phyloP scores from a whole-genome alignment of 306 rosid species.

The Cucurbita argyrosperma region DNA sequence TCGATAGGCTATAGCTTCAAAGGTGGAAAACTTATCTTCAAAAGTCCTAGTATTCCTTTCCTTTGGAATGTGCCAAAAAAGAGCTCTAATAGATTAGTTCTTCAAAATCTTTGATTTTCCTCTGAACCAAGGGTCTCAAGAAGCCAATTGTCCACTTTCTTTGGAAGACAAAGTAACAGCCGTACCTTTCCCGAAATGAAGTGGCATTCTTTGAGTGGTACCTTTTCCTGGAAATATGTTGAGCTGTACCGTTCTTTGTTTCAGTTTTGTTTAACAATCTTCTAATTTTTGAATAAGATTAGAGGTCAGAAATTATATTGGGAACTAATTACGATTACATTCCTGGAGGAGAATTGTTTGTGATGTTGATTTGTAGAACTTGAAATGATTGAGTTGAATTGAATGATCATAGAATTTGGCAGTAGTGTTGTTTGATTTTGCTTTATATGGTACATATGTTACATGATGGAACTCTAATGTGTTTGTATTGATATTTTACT shows the following conservation, averaged over 20 bases:
- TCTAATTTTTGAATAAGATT: neutral
- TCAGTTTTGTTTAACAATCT: neutral
- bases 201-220: neutral
- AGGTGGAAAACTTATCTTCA: neutral
- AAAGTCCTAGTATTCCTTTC: neutral
- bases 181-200: neutral
- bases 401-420: neutral
- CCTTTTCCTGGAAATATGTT: neutral
- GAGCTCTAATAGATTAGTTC: neutral
- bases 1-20: neutral
- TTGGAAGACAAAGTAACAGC: neutral
- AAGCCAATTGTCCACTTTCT: neutral
- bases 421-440: neutral
- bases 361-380: neutral
- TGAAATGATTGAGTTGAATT: neutral
- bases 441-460: neutral
- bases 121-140: neutral
- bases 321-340: neutral
- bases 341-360: constrained; percentile 3
- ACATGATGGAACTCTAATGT: neutral
- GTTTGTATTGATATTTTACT: neutral
- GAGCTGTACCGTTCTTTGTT: neutral
- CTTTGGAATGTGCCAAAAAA: neutral
- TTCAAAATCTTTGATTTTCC: neutral
- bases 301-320: neutral